Percentiles rank a stretch among this genome's conserved stretches.
Evolutionary conservation across 2,329 filamentous ascomycete genomes (phyloP).

Genomic region (Gaeumannomyces sp.): DNA sequence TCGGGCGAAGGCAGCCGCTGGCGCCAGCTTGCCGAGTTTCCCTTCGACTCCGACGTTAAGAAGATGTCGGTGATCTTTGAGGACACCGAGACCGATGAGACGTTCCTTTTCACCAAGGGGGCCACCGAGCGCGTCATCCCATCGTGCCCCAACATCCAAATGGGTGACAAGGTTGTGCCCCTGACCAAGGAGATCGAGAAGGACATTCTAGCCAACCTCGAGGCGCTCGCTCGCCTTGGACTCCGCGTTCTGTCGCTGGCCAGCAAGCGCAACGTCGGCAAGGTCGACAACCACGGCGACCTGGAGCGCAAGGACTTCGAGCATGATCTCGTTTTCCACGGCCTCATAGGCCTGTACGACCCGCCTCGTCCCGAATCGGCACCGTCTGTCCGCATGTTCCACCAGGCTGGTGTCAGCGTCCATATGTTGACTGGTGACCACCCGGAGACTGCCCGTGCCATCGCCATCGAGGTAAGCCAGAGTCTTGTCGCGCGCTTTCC

Average conservation of each 20-base stretch:
- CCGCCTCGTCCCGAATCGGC: conserved; percentile 60
- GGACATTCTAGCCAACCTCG: conserved; percentile 55
- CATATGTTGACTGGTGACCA: conserved; percentile 63
- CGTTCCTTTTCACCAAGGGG: conserved; percentile 41
- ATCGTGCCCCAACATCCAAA: conserved; percentile 37
- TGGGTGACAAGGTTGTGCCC: conserved; percentile 26
- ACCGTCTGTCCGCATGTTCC: conserved; percentile 47
- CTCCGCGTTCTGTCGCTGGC: conserved; percentile 57
- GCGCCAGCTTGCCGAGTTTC: conserved; percentile 52
- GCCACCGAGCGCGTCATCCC: conserved; percentile 57
- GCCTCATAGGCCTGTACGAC: conserved; percentile 63
- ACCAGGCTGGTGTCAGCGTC: conserved; percentile 50
- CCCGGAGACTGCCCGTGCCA: conserved; percentile 51
- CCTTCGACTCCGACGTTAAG: conserved; percentile 60
- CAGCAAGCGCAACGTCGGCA: conserved; percentile 1
- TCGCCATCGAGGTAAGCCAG: conserved; percentile 44
- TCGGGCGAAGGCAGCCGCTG: conserved; percentile 33
- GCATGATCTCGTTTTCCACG: conserved; percentile 54
- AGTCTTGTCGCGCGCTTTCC: too few species aligned
- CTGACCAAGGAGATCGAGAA: conserved; percentile 43
- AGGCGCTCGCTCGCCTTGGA: conserved; percentile 47
- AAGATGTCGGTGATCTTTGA: conserved; percentile 59
- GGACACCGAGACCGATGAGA: conserved; percentile 21
- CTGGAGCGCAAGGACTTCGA: conserved; percentile 47
- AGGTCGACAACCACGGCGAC: conserved; percentile 24